A percentile compares a stretch with the other conserved stretches of the same genome.
These are phyloP conservation scores for Xylariomycetidae sp. DNA, from an alignment of 2,329 filamentous ascomycete genomes.

Conservation along the genomic window DNA sequence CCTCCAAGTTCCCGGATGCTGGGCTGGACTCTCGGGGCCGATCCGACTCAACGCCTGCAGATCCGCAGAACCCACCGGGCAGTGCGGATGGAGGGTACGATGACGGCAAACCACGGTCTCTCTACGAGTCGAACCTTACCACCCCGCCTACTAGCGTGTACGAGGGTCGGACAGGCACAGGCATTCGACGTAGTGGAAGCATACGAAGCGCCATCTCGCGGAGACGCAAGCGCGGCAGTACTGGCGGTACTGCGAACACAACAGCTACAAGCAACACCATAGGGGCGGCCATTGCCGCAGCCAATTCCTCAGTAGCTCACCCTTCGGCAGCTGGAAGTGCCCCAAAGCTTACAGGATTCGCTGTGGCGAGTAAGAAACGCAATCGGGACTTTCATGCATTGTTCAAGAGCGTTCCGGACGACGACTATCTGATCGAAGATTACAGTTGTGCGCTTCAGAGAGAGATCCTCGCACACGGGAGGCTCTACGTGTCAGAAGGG, in stretches of 20 bases:
- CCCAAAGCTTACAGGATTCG: conserved; percentile 86
- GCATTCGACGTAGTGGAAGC: conserved; percentile 59
- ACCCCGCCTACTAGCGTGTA: conserved; percentile 63
- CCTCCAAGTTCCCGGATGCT: conserved; percentile 46
- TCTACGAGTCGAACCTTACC: conserved; percentile 41
- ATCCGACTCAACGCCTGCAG: conserved; percentile 55
- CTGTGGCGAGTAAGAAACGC: conserved; percentile 90
- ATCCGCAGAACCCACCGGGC: conserved; percentile 25
- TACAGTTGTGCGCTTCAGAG: conserved; percentile 95
- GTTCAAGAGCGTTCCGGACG: conserved; percentile 95
- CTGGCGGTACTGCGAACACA: conserved; percentile 55
- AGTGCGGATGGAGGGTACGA: conserved; percentile 32
- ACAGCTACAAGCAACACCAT: conserved; percentile 58
- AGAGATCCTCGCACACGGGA: conserved; percentile 89
- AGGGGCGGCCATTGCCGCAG: conserved; percentile 65
- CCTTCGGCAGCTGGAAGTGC: conserved; percentile 51
- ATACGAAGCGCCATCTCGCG: conserved; percentile 55
- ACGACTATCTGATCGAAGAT: conserved; percentile 97
- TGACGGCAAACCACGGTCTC: conserved; percentile 42
- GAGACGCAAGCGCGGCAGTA: conserved; percentile 77
- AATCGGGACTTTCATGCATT: conserved; percentile 91
- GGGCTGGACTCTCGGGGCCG: conserved; percentile 38
- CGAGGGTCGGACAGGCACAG: conserved; percentile 52
- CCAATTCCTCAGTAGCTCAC: conserved; percentile 62
- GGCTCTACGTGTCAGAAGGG: conserved; percentile 93